These are phyloP conservation scores for Backusella tarrabulga DNA, from an alignment of 192 early-diverging fungal genomes.

Conservation along the genomic window DNA sequence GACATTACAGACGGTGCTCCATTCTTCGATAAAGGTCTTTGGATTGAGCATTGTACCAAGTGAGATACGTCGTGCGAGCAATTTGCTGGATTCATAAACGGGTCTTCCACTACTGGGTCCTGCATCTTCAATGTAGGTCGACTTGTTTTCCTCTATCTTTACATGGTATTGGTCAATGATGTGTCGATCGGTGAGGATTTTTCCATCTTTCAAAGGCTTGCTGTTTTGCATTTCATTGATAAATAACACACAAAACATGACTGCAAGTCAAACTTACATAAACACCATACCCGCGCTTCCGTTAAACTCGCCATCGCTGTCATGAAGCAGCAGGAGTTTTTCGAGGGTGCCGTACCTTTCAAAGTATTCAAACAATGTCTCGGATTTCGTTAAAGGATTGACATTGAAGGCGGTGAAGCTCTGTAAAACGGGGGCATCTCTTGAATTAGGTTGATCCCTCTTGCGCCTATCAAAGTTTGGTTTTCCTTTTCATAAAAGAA, in stretches of 20 bases:
- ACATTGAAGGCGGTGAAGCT: neutral
- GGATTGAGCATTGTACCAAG: slow-evolving; percentile 24
- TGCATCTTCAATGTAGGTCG: neutral
- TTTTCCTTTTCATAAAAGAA: neutral
- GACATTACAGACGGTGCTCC: neutral
- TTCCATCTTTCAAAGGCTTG: neutral
- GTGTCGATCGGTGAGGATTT: neutral
- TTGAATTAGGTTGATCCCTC: neutral
- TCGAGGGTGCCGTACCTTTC: slow-evolving; percentile 5
- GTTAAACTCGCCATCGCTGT: slow-evolving; percentile 8
- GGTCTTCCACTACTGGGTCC: neutral
- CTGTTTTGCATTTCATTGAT: neutral
- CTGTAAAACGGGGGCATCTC: neutral
- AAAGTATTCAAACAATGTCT: neutral
- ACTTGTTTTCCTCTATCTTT: neutral
- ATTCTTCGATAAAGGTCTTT: slow-evolving; percentile 26
- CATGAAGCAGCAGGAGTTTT: neutral
- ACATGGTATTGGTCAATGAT: slow-evolving; percentile 24
- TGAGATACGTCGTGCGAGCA: slow-evolving; percentile 13
- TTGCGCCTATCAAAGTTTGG: neutral
- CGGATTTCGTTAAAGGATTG: neutral
- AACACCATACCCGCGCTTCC: slow-evolving; percentile 14
- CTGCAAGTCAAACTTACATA: slow-evolving; percentile 8
- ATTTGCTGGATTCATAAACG: neutral
- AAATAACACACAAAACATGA: neutral